Evolutionary conservation across 345 rosid species (phyloP).

Genomic region (Eucalyptus pauciflora): DNA sequence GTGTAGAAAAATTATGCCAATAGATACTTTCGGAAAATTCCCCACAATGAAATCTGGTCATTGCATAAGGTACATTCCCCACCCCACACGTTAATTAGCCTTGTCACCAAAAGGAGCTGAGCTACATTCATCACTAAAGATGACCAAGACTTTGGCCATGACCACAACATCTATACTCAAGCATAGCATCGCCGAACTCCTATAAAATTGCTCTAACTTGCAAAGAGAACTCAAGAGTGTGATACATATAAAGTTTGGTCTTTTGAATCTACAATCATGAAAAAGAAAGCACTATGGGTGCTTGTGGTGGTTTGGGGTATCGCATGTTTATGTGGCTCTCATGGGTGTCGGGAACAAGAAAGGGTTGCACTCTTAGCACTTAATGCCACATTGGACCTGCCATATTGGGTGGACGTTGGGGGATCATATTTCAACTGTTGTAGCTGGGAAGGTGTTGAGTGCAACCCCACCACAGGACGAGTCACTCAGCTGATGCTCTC

Average conservation of each 20-base stretch:
- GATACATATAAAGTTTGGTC: neutral
- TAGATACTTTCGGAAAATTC: neutral
- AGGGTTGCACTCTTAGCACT: neutral
- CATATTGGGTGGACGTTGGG: neutral
- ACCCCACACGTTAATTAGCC: neutral
- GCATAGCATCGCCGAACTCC: neutral
- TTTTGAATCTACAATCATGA: neutral
- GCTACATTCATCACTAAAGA: neutral
- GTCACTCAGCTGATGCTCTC: neutral
- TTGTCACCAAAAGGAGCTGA: neutral
- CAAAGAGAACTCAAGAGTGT: neutral
- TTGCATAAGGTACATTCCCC: neutral
- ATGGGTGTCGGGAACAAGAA: neutral
- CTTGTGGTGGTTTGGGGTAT: neutral
- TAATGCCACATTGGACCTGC: neutral
- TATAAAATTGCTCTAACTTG: neutral
- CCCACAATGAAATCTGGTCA: neutral
- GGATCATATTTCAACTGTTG: neutral
- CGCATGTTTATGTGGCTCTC: neutral
- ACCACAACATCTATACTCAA: neutral
- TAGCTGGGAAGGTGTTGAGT: neutral
- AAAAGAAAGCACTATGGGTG: neutral
- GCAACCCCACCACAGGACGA: neutral
- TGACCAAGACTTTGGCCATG: neutral
- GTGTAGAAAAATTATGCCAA: neutral